Conservation (phyloP, 768 basidiomycete genomes). For the Saitozyma podzolica region DNA sequence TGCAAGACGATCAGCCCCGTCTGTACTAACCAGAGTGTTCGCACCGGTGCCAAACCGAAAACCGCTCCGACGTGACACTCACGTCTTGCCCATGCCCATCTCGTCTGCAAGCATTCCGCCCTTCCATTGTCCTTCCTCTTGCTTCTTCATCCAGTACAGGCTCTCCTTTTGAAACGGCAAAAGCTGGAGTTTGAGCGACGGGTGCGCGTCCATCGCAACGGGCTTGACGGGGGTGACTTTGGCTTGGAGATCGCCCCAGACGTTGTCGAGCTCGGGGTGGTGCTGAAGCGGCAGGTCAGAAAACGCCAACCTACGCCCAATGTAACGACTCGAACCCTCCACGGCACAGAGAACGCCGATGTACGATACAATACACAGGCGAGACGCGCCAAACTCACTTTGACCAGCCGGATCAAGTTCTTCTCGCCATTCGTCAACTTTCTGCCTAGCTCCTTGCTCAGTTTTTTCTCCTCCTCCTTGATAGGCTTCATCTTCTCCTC, state of each 20-base stretch:
- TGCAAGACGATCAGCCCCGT: slow-evolving; percentile 47
- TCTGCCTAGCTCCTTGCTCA: slow-evolving; percentile 67
- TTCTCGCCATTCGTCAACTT: slow-evolving; percentile 62
- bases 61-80: slow-evolving; percentile 9
- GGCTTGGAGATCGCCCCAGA: slow-evolving; percentile 83
- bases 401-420: slow-evolving; percentile 57
- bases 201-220: slow-evolving; percentile 72
- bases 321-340: too few relatives aligned
- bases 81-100: slow-evolving; percentile 64
- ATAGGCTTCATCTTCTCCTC: slow-evolving; percentile 40
- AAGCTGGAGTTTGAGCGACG: slow-evolving; percentile 76
- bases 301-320: background rate
- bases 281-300: slow-evolving; percentile 51
- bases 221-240: slow-evolving; percentile 66
- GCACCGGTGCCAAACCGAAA: slow-evolving; percentile 55
- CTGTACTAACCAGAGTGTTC: slow-evolving; percentile 56
- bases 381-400: slow-evolving; percentile 17
- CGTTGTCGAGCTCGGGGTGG: slow-evolving; percentile 76
- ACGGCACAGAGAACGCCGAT: too few relatives aligned
- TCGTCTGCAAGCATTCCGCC: slow-evolving; percentile 82
- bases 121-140: slow-evolving; percentile 80
- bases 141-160: slow-evolving; percentile 91
- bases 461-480: slow-evolving; percentile 48
- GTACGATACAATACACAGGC: too few relatives aligned
- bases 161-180: slow-evolving; percentile 95